Evolutionary conservation across 208 protist genomes (phyloP).

Genomic region (Wallacemonas sp.): DNA sequence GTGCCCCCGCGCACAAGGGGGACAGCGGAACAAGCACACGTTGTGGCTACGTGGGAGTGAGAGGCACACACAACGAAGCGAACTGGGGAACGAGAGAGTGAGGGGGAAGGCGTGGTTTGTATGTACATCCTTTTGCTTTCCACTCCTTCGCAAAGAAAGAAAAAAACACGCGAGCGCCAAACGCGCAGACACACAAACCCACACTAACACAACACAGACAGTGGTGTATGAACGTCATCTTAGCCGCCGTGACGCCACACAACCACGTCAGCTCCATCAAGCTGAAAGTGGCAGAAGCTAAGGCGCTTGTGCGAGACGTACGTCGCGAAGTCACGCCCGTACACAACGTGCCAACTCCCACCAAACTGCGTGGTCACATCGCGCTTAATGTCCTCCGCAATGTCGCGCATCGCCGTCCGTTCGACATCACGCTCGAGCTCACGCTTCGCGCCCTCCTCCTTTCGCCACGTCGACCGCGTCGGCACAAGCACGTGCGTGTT

Average conservation of each 20-base stretch:
- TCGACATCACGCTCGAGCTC: slow-evolving; percentile 83
- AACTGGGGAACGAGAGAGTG: too few relatives aligned
- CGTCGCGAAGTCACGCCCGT: slow-evolving; percentile 76
- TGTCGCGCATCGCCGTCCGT: slow-evolving; percentile 61
- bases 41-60: too few relatives aligned
- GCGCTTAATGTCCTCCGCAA: slow-evolving; percentile 68
- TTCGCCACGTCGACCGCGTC: slow-evolving; percentile 81
- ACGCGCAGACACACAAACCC: too few relatives aligned
- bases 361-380: slow-evolving; percentile 53
- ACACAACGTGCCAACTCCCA: slow-evolving; percentile 86
- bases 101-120: too few relatives aligned
- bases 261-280: slow-evolving; percentile 79
- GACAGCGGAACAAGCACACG: too few relatives aligned
- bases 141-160: too few relatives aligned
- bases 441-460: slow-evolving; percentile 72
- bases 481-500: slow-evolving; percentile 70
- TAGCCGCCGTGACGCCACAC: slow-evolving; percentile 83
- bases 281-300: slow-evolving; percentile 78
- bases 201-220: too few relatives aligned
- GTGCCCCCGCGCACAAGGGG: too few relatives aligned
- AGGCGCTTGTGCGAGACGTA: slow-evolving; percentile 78
- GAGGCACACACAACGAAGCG: too few relatives aligned
- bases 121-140: background rate
- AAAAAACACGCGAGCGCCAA: too few relatives aligned
- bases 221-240: background rate